These are phyloP conservation scores for Melocanna baccifera DNA, from an alignment of 176 grass and related monocot species.

Conservation along the genomic window DNA sequence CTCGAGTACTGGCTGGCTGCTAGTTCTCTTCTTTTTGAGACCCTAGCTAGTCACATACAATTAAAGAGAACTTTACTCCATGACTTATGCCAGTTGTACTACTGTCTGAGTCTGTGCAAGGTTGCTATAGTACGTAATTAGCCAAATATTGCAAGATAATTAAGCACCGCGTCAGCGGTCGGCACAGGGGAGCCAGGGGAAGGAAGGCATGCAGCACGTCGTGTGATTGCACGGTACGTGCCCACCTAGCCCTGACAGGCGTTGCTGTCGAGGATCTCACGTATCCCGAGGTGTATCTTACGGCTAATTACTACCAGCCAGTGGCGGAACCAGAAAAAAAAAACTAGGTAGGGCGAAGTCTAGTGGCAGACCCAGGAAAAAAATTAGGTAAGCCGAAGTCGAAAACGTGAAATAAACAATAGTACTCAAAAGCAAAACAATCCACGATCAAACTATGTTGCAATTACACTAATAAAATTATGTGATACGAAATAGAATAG, in stretches of 20 bases:
- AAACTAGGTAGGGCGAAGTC: no score
- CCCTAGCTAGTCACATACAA: no score
- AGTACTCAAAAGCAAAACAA: no score
- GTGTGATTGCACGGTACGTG: background rate
- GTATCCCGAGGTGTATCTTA: constrained; percentile 39
- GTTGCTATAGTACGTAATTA: background rate
- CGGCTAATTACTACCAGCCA: background rate
- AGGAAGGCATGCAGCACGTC: background rate
- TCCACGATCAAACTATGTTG: no score
- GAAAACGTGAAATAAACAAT: no score
- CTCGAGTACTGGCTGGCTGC: background rate
- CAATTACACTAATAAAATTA: no score
- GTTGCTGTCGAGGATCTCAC: constrained; percentile 33
- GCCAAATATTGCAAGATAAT: background rate
- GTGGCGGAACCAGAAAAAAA: no score
- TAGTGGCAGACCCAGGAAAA: no score
- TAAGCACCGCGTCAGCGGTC: background rate
- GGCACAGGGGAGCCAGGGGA: no score
- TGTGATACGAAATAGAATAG: no score
- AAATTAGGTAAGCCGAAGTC: no score
- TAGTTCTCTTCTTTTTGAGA: no score
- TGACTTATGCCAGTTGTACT: background rate
- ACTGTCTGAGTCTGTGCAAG: background rate
- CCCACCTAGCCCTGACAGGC: background rate
- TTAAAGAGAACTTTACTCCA: background rate